A percentile compares a stretch with the other conserved stretches of the same genome.
These are phyloP conservation scores for Phytophthora ramorum DNA, from an alignment of 352 stramenopile species.

Conservation along the genomic window DNA sequence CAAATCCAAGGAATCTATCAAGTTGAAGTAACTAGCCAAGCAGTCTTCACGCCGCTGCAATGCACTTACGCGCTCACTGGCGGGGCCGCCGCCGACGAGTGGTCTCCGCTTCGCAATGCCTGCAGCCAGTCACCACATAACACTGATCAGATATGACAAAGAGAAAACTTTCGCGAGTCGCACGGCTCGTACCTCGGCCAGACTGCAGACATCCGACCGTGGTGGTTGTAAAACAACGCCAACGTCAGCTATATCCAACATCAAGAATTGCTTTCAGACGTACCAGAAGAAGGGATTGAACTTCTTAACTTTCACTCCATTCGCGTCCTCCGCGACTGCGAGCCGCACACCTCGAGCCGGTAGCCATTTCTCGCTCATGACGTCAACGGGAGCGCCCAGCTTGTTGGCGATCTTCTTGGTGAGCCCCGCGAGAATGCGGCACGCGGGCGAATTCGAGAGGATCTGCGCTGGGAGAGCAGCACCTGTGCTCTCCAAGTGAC, in stretches of 20 bases:
- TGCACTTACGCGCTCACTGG: background rate
- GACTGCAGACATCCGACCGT: conserved; percentile 4
- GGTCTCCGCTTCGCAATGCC: conserved; percentile 20
- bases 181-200: conserved; percentile 9
- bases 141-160: background rate
- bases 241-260: background rate
- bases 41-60: too few relatives aligned
- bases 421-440: conserved; percentile 74
- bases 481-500: conserved; percentile 63
- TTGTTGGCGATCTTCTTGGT: conserved; percentile 90
- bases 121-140: background rate
- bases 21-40: too few relatives aligned
- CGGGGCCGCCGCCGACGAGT: conserved; percentile 1
- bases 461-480: conserved; percentile 49
- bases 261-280: conserved; percentile 7
- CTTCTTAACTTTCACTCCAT: conserved; percentile 28
- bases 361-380: conserved; percentile 89
- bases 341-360: conserved; percentile 46
- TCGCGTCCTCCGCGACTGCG: conserved; percentile 4
- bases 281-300: conserved; percentile 87
- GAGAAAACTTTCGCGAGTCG: background rate
- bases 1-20: too few relatives aligned
- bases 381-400: conserved; percentile 73
- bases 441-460: conserved; percentile 74
- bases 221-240: background rate